Conservation (phyloP, 2,329 filamentous ascomycete genomes). For the Colletotrichum abscissum region DNA sequence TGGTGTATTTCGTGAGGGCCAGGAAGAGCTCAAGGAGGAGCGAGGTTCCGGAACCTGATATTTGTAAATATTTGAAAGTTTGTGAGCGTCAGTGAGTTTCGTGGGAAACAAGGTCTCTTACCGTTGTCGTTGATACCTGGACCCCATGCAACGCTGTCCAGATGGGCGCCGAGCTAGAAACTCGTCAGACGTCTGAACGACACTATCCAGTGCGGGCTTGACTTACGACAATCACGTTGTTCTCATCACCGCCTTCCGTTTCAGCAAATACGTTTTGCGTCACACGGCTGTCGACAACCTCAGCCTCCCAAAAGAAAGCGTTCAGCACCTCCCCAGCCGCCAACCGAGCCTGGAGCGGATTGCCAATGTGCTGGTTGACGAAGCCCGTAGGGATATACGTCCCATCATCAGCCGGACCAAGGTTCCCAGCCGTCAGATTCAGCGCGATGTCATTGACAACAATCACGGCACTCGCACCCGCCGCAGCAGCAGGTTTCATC, state of each 20-base stretch:
- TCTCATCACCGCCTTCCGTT: constrained; percentile 54
- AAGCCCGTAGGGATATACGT: constrained; percentile 43
- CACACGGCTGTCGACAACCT: constrained; percentile 49
- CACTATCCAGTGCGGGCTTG: accelerated
- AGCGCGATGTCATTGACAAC: constrained; percentile 45
- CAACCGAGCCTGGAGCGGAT: constrained; percentile 43
- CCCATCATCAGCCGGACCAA: constrained; percentile 41
- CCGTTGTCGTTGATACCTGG: constrained; percentile 61
- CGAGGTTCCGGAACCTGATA: constrained; percentile 47
- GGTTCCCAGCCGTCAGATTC: constrained; percentile 44
- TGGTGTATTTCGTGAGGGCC: constrained; percentile 48
- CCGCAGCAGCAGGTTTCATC: constrained; percentile 43
- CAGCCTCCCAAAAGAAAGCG: constrained; percentile 48
- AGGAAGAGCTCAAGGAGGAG: constrained; percentile 54
- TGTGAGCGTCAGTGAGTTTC: no score
- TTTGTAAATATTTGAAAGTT: background rate
- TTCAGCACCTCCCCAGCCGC: constrained; percentile 46
- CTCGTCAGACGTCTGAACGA: accelerated
- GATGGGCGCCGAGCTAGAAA: constrained; percentile 51
- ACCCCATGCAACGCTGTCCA: constrained; percentile 56
- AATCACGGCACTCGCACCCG: constrained; percentile 45
- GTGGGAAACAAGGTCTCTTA: background rate
- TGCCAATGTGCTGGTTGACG: constrained; percentile 45
- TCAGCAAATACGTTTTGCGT: constrained; percentile 59
- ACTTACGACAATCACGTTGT: constrained; percentile 50